A percentile compares a stretch with the other conserved stretches of the same genome.
Evolutionary conservation across 345 rosid species (phyloP).

Genomic region (Rhizophora mangle): DNA sequence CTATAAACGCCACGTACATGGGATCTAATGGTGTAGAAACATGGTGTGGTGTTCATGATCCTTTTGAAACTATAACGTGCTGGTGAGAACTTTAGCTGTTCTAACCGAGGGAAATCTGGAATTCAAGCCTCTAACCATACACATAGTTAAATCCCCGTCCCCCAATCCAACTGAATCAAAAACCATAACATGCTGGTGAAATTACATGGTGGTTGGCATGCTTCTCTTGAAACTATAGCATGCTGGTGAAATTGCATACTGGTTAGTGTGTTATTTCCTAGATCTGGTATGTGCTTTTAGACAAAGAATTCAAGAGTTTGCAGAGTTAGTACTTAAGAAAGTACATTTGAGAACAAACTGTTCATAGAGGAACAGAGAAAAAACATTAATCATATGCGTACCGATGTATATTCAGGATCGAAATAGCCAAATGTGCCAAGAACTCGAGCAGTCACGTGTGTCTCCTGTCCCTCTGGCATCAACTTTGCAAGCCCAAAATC

Average conservation of each 20-base stretch:
- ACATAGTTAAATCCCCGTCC: no score
- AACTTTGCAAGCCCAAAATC: slow-evolving; percentile 96
- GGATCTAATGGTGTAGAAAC: neutral
- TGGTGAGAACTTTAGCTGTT: no score
- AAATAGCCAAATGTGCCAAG: slow-evolving; percentile 97
- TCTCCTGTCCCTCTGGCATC: slow-evolving; percentile 94
- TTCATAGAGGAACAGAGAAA: neutral
- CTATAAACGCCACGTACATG: neutral
- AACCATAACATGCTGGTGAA: no score
- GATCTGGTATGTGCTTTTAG: neutral
- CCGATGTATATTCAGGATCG: slow-evolving; percentile 96
- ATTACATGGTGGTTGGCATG: no score
- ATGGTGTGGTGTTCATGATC: no score
- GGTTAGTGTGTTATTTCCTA: neutral
- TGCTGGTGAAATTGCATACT: neutral
- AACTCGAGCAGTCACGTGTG: slow-evolving; percentile 78
- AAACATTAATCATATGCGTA: slow-evolving; percentile 23
- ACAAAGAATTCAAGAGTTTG: neutral
- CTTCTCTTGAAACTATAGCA: no score
- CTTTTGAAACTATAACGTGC: no score
- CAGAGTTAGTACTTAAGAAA: neutral
- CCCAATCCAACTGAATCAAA: no score
- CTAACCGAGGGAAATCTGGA: no score
- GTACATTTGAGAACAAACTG: neutral
- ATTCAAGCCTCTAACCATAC: no score